A percentile compares a stretch with the other conserved stretches of the same genome.
phyloP scores from a whole-genome alignment of 768 basidiomycete species.

The Favolaschia claudopus region DNA sequence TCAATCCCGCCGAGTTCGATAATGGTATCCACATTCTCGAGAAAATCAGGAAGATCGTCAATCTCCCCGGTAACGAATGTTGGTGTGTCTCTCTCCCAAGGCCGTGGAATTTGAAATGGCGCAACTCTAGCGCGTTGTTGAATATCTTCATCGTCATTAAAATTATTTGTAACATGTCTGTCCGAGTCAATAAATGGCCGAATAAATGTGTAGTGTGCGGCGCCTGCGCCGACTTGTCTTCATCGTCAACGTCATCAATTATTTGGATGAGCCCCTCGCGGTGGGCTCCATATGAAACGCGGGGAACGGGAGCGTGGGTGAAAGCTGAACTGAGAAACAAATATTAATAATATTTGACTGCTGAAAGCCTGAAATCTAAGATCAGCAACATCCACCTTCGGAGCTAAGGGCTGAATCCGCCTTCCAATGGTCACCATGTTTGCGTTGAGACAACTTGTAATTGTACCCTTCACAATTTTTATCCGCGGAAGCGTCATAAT shows the following conservation, averaged over 20 bases:
- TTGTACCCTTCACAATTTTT: too few relatives aligned
- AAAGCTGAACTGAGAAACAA: too few relatives aligned
- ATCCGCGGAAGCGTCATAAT: too few relatives aligned
- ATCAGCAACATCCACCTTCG: too few relatives aligned
- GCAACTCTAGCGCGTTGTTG: not conserved
- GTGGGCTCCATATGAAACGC: too few relatives aligned
- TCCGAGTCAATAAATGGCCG: not conserved
- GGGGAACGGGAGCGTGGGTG: too few relatives aligned
- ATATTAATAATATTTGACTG: too few relatives aligned
- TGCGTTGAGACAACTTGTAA: too few relatives aligned
- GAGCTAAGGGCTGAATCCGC: too few relatives aligned
- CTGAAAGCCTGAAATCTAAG: too few relatives aligned
- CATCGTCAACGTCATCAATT: too few relatives aligned
- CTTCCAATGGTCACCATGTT: too few relatives aligned
- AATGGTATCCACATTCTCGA: slow-evolving; percentile 9
- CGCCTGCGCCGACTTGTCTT: not conserved
- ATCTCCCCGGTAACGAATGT: not conserved
- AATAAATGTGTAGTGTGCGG: not conserved
- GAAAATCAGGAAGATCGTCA: slow-evolving; percentile 5
- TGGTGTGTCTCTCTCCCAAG: slow-evolving; percentile 7
- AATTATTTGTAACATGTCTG: not conserved
- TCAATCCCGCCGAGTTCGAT: slow-evolving; percentile 1
- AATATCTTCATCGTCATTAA: not conserved
- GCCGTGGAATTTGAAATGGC: not conserved
- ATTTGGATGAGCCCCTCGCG: slow-evolving; percentile 3